Evolutionary conservation across 1,284 basidiomycete genomes (phyloP).

Genomic region (Mrakiaceae sp.): DNA sequence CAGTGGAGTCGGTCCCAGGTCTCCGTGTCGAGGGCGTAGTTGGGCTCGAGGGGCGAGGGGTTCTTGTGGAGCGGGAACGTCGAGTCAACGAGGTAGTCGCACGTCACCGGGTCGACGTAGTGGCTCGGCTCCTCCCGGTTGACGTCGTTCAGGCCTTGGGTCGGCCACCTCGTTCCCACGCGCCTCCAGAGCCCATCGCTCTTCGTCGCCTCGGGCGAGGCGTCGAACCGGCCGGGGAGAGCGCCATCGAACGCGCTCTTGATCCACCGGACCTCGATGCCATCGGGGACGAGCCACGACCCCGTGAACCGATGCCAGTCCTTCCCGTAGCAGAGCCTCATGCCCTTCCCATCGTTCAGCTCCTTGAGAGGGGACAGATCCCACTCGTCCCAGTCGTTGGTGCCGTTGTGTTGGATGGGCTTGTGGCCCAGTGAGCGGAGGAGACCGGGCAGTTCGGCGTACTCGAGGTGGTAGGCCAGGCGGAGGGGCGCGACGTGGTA

Average conservation of each 20-base stretch:
- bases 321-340: slow-evolving; percentile 80
- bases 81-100: slow-evolving; percentile 78
- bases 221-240: slow-evolving; percentile 51
- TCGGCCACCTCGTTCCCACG: slow-evolving; percentile 49
- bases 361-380: slow-evolving; percentile 63
- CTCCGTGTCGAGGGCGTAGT: slow-evolving; percentile 50
- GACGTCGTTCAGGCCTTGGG: slow-evolving; percentile 72
- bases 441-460: slow-evolving; percentile 64
- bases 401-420: slow-evolving; percentile 26
- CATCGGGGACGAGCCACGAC: slow-evolving; percentile 76
- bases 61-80: slow-evolving; percentile 50
- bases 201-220: slow-evolving; percentile 17
- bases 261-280: slow-evolving; percentile 70
- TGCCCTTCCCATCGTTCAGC: slow-evolving; percentile 23
- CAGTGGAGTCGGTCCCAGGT: slow-evolving; percentile 69
- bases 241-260: slow-evolving; percentile 82
- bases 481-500: slow-evolving; percentile 88
- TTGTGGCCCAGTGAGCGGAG: slow-evolving; percentile 60
- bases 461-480: slow-evolving; percentile 60
- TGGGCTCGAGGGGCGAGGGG: slow-evolving; percentile 50
- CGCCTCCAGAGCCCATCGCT: slow-evolving; percentile 46
- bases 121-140: slow-evolving; percentile 68
- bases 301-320: slow-evolving; percentile 96
- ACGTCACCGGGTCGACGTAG: slow-evolving; percentile 62
- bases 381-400: slow-evolving; percentile 37